These are phyloP conservation scores for Leavenworthia alabamica DNA, from an alignment of 345 rosid genomes.

Conservation along the genomic window DNA sequence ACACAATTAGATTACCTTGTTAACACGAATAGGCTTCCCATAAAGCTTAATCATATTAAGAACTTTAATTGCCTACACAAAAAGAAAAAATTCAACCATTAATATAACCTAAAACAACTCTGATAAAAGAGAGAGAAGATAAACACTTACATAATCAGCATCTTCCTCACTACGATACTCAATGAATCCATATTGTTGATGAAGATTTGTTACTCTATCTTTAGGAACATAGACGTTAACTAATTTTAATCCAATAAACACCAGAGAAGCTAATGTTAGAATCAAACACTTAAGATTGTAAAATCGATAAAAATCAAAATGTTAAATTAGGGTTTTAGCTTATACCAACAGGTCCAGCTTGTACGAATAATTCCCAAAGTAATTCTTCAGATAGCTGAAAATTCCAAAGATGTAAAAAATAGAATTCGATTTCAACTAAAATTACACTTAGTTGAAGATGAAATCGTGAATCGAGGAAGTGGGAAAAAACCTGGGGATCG, in stretches of 20 bases:
- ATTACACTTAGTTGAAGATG: neutral
- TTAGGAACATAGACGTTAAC: slow-evolving; percentile 95
- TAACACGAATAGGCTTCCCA: slow-evolving; percentile 94
- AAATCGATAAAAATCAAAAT: too few relatives aligned
- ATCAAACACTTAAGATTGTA: neutral
- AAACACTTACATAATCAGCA: slow-evolving; percentile 76
- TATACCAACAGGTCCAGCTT: slow-evolving; percentile 99
- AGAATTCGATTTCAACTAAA: slow-evolving; percentile 13
- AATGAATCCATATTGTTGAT: slow-evolving; percentile 87
- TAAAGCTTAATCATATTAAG: slow-evolving; percentile 94
- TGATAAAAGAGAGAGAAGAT: neutral
- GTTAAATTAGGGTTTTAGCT: neutral
- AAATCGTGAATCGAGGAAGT: too few relatives aligned
- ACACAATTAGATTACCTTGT: slow-evolving; percentile 57
- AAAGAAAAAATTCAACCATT: neutral
- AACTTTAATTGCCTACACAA: slow-evolving; percentile 80
- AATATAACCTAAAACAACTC: neutral
- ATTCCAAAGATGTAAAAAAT: neutral
- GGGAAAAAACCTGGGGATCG: slow-evolving; percentile 91
- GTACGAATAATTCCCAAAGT: slow-evolving; percentile 95
- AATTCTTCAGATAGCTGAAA: slow-evolving; percentile 70
- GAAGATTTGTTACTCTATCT: slow-evolving; percentile 94
- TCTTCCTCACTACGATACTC: slow-evolving; percentile 96
- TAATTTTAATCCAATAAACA: slow-evolving; percentile 35
- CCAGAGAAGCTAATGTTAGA: neutral